phyloP scores from a whole-genome alignment of 2,329 filamentous ascomycete species.

The Metarhizium album region DNA sequence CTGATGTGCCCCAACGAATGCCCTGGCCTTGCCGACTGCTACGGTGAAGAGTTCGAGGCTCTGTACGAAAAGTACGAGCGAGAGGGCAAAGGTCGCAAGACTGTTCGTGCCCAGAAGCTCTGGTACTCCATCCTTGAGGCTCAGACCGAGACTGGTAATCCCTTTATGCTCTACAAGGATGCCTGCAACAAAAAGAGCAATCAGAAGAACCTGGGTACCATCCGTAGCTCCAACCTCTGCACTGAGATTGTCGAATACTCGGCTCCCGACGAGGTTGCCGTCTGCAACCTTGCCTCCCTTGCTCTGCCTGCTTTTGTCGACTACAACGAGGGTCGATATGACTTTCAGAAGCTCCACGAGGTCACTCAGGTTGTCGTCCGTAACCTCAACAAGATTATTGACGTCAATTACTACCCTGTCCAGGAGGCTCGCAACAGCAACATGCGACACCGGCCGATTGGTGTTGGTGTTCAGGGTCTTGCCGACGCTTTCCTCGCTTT shows the following conservation, averaged over 20 bases:
- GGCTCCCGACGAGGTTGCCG: conserved; percentile 93
- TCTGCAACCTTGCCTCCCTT: conserved; percentile 94
- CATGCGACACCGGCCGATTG: conserved; percentile 91
- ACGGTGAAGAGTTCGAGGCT: conserved; percentile 93
- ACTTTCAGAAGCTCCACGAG: conserved; percentile 95
- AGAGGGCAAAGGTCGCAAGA: conserved; percentile 79
- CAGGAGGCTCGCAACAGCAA: conserved; percentile 90
- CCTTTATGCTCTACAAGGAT: conserved; percentile 99
- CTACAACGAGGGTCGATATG: conserved; percentile 71
- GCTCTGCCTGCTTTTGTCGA: conserved; percentile 88
- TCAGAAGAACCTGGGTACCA: conserved; percentile 98
- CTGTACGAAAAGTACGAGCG: conserved; percentile 89
- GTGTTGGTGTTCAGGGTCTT: conserved; percentile 93
- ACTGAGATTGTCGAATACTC: conserved; percentile 98
- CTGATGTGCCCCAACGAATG: conserved; percentile 98
- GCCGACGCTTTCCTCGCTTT: conserved; percentile 96
- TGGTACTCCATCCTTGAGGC: conserved; percentile 98
- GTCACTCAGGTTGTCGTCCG: conserved; percentile 84
- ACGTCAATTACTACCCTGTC: conserved; percentile 98
- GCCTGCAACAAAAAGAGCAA: conserved; percentile 98
- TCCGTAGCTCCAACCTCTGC: conserved; percentile 97
- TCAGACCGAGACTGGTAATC: conserved; percentile 97
- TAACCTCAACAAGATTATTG: conserved; percentile 97
- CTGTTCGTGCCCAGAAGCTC: conserved; percentile 93
- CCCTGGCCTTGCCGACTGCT: conserved; percentile 88